Evolutionary conservation across 208 protist species (phyloP), one percentile per base, ranked within the genome.

Genomic region (Crithidia bombi): DNA sequence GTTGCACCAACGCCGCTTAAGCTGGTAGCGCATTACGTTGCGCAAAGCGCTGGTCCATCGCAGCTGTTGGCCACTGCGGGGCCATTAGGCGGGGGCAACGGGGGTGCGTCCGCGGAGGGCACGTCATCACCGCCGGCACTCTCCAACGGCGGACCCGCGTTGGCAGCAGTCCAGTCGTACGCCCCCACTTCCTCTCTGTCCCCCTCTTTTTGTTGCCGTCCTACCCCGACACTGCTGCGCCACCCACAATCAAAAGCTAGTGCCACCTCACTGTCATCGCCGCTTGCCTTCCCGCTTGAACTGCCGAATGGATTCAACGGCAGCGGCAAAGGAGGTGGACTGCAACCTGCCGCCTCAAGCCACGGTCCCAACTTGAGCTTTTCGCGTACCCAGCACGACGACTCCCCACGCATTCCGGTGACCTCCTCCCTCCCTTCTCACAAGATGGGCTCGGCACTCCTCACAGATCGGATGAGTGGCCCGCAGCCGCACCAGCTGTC

Each of bases 1-100:
- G 62, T 25, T 14, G 57, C 49, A 1, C 44, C 55, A 11, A 44
- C 71, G 41, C 63, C 71, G 30, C 59, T 77, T 46, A 77, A 67
- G 64, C 50, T 70, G 35, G 44, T 57, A 2, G 32, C 49, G 5
- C 17, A 55, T 10, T 51, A 71, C 25, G 9, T 43, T n/a, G 9
- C 30, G n/a, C 61, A 66, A 21, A 33, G 61, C 30, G 23, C 1
- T 33, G n/a, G 4, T 3, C 12, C 61, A 0, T 21, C 57, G n/a
- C 57, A 33, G 38, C 38, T 17, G 7, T 7, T 58, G 6, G 19
- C 33, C 9, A 28, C 19, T 14, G 25, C 33, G 4, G 23, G 17
- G 2, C 28, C 9, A 5, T 30, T 17, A 5, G 46, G 43, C 21
- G 58, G 47, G 10, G 38, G 17, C 5, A 41, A 25, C 11, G 61